Base-by-base conservation (phyloP, 305 asterid genomes). In the Fraxinus velutina region DNA sequence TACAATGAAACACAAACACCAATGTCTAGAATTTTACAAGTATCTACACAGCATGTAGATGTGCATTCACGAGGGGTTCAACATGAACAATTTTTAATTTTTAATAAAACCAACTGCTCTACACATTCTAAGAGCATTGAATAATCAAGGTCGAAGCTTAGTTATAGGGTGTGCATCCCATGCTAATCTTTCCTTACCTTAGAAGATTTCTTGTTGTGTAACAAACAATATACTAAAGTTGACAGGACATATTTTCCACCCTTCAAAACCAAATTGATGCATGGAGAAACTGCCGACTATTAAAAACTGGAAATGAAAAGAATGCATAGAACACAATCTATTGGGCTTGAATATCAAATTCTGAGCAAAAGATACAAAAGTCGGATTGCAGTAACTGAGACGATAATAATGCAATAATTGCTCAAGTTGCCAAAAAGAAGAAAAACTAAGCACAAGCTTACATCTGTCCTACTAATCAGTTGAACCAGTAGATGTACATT, bases 401-500 rank as follows among this genome's bases (percentile, higher is more conserved):
- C 79, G 34, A 84, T 75, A 66, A 66, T 66, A 33, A 66, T 81
- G 86, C 88, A 78, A 80, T 81, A 79, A 85, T 37, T 75, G 92
- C 84, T 83, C 84, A 79, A 84, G 74, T 83, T 80, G 78, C 71
- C 76, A 79, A 73, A 83, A 36, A 75, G 8, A 81, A 64, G 81
- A 78, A 55, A 21, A 80, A 84, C 22, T 81, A 68, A 86, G 84
- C 78, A 76, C 83, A 68, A 84, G 78, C 79, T 77, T 68, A 68
- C 81, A 78, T 85, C 88, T 83, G 85, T 47, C 64, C 88, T 85
- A 89, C 24, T 39, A 84, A 80, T 84, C 19, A 37, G 84, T 76
- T 77, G 83, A 86, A 89, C 85, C 89, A 82, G 91, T 86, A 80
- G 81, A 89, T 88, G 79, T 88, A 89, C 91, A 86, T 27, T 75